Base-by-base conservation (phyloP, 176 grass and related monocot genomes). In the Typha latifolia region DNA sequence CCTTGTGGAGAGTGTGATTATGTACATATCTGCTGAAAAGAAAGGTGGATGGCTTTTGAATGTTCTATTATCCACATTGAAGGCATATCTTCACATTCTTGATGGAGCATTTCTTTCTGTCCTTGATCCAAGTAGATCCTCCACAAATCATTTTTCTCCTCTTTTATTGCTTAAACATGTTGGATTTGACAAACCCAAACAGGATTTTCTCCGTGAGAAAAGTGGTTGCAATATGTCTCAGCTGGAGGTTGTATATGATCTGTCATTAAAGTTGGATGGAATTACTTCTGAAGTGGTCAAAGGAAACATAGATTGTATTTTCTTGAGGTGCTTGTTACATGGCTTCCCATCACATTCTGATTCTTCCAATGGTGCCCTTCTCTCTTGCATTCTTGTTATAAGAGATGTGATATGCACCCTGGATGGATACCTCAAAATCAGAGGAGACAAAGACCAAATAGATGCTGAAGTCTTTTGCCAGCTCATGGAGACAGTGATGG, bases 381-480 rank as follows among this genome's bases (percentile, higher is more conserved):
- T 92, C 74, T 97, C 88, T 89, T 97, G 85, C 68, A 74, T 92
- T 80, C 81, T 97, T 47, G 75, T 71, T 16, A 78, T 97, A 86
- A 76, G 82, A 69, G 88, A 92, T 24, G 77, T 92, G 49, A 67
- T 92, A 13, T 73, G 82, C 50, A 66, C 69, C 62, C 69, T 97
- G 59, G 84, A 80, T 89, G 85, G 75, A 65, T 82, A 78, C 69
- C 62, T 89, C 64, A 97, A 89, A 64, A 72, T 84, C 12, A 76
- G 80, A 66, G 29, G 31, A 63, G 64, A 65, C 26, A 72, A 52
- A 64, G 70, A 73, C 47, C 69, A 84, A 78, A 63, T 86, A 50
- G 78, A 74, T 53, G 81, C 14, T 4, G 64, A 53, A 55, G 34
- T 86, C 62, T 71, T 84, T 80, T 80, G 82, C 29, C 82, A 77